Conservation (phyloP, 2,329 filamentous ascomycete species). For the Penicillium thymicola region DNA sequence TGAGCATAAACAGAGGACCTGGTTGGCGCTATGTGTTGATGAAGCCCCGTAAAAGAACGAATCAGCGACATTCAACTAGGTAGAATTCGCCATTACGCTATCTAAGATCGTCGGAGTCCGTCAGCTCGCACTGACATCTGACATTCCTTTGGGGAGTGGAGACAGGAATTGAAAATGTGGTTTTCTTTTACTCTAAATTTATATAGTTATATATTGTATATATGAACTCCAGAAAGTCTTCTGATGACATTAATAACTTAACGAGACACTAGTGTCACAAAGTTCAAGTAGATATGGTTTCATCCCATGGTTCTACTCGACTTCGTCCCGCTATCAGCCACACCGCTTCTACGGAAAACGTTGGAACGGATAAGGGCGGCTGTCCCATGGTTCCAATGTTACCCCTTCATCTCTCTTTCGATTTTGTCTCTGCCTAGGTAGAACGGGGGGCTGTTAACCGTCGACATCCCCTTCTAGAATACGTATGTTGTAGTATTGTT, state of each 20-base stretch:
- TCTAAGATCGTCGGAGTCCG: constrained; percentile 10
- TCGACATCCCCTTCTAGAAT: not conserved
- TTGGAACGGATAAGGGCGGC: not conserved
- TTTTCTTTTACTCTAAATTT: not conserved
- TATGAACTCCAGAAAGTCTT: not conserved
- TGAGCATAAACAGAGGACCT: constrained; percentile 4
- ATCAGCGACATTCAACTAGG: constrained; percentile 4
- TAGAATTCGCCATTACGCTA: constrained; percentile 14
- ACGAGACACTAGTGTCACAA: not conserved
- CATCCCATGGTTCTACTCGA: constrained; percentile 7
- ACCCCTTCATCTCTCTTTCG: constrained; percentile 16
- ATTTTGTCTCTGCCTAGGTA: not conserved
- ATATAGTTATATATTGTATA: not conserved
- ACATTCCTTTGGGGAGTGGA: constrained; percentile 17
- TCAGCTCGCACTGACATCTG: constrained; percentile 32
- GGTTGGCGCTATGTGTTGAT: constrained; percentile 12
- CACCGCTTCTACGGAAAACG: constrained; percentile 22
- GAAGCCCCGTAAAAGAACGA: constrained; percentile 11
- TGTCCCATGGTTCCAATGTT: constrained; percentile 17
- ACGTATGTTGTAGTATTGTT: too few species aligned
- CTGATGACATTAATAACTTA: constrained; percentile 3
- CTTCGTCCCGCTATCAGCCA: constrained; percentile 16
- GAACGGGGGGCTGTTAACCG: not conserved
- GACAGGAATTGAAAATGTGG: not conserved
- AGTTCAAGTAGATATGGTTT: not conserved